phyloP scores from a whole-genome alignment of 495 filamentous ascomycete species.

The Aspergillus ellipticus region DNA sequence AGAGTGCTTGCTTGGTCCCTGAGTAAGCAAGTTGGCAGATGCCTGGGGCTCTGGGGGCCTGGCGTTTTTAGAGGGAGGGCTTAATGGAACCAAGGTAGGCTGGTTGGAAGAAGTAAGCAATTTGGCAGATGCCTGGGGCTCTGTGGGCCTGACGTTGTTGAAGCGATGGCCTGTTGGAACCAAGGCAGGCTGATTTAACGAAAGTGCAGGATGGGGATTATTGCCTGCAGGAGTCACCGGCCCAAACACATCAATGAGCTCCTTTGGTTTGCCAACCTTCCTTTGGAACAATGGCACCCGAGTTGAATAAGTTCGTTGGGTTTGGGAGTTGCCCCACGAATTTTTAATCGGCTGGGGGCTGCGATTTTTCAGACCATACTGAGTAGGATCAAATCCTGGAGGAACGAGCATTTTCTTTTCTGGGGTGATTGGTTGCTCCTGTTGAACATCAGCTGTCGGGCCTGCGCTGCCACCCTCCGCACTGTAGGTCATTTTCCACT shows the following conservation, averaged over 20 bases:
- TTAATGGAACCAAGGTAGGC: too few species aligned
- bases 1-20: neutral
- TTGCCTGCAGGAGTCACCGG: neutral
- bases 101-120: neutral
- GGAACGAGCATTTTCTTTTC: neutral
- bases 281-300: neutral
- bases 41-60: neutral
- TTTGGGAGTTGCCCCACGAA: neutral
- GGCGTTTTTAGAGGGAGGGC: neutral
- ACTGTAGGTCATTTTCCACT: slow-evolving; percentile 21
- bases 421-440: neutral
- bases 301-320: neutral
- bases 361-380: slow-evolving; percentile 11
- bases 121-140: neutral
- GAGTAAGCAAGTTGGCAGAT: neutral
- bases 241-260: slow-evolving; percentile 14
- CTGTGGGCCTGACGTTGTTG: neutral
- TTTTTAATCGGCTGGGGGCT: neutral
- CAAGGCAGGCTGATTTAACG: slow-evolving; percentile 17
- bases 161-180: slow-evolving; percentile 5
- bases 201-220: slow-evolving; percentile 3
- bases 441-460: neutral
- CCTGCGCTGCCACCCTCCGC: neutral
- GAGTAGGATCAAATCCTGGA: slow-evolving; percentile 11
- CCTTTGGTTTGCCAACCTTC: neutral